Conservation (phyloP, 2,329 filamentous ascomycete species). For the Epichloe amarillans region DNA sequence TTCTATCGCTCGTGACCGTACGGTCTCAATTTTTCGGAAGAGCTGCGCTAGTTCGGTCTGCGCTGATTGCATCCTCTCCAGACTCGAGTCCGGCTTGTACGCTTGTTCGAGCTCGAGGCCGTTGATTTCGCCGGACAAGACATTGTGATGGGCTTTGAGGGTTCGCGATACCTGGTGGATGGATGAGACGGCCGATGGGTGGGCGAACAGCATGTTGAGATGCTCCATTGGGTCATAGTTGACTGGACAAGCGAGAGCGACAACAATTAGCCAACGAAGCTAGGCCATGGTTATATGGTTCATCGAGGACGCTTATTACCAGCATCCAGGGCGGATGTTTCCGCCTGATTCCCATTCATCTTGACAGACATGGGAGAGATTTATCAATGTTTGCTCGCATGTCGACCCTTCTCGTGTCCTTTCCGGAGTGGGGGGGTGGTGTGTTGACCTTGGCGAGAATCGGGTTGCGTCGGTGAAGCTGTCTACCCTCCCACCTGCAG, state of each 20-base stretch:
- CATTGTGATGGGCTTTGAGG: constrained; percentile 66
- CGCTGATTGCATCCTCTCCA: constrained; percentile 81
- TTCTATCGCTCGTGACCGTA: constrained; percentile 75
- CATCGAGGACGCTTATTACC: constrained; percentile 24
- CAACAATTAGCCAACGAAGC: background rate
- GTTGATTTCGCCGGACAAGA: constrained; percentile 65
- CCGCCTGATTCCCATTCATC: constrained; percentile 28
- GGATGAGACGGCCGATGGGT: constrained; percentile 71
- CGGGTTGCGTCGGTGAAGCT: background rate
- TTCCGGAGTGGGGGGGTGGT: no score
- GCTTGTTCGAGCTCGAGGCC: constrained; percentile 65
- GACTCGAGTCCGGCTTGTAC: constrained; percentile 72
- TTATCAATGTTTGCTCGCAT: background rate
- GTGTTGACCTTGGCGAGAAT: no score
- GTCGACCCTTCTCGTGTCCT: background rate
- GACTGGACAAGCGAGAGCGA: constrained; percentile 21
- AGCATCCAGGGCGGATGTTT: constrained; percentile 29
- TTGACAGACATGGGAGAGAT: constrained; percentile 1
- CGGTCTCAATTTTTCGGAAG: constrained; percentile 89
- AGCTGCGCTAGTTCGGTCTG: constrained; percentile 80
- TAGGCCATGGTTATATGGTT: background rate
- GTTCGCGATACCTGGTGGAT: constrained; percentile 61
- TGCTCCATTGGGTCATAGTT: constrained; percentile 91
- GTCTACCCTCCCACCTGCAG: background rate
- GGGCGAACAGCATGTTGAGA: constrained; percentile 85